Conservation (phyloP, 2,329 filamentous ascomycete species). For the Paramyrothecium sp. region DNA sequence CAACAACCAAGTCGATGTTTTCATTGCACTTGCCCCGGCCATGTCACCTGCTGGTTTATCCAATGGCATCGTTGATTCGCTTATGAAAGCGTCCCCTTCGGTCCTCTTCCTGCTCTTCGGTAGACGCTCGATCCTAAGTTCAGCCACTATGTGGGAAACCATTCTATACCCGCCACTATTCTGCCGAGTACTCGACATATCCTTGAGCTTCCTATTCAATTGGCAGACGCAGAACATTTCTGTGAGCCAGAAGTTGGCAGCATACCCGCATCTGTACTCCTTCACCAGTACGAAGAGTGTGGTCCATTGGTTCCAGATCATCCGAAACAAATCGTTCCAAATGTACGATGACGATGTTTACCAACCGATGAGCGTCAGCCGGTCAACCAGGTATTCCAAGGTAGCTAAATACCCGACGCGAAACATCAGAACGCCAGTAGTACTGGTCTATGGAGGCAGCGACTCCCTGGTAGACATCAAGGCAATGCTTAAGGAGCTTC, state of each 20-base stretch:
- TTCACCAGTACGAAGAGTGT: slow-evolving; percentile 96
- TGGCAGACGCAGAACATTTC: slow-evolving; percentile 87
- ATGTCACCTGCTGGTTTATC: slow-evolving; percentile 93
- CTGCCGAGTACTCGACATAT: slow-evolving; percentile 79
- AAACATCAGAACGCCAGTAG: slow-evolving; percentile 95
- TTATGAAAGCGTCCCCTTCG: slow-evolving; percentile 90
- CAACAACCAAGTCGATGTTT: slow-evolving; percentile 92
- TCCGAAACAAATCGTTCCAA: slow-evolving; percentile 92
- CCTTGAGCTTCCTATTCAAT: slow-evolving; percentile 80
- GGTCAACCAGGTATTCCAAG: slow-evolving; percentile 84
- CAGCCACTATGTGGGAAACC: slow-evolving; percentile 95
- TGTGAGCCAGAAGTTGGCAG: slow-evolving; percentile 84
- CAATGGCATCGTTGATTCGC: slow-evolving; percentile 86
- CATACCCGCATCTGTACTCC: slow-evolving; percentile 93
- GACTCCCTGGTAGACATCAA: slow-evolving; percentile 94
- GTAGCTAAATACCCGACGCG: slow-evolving; percentile 94
- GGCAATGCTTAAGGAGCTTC: slow-evolving; percentile 87
- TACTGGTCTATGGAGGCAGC: slow-evolving; percentile 88
- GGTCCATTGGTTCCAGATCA: slow-evolving; percentile 99
- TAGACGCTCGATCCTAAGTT: slow-evolving; percentile 84
- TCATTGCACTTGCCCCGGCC: slow-evolving; percentile 91
- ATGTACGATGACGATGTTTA: slow-evolving; percentile 98
- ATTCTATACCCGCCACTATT: slow-evolving; percentile 95
- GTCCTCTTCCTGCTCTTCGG: slow-evolving; percentile 93
- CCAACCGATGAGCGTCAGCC: slow-evolving; percentile 68